Percentiles rank a stretch among this genome's conserved stretches.
These are phyloP conservation scores for Vigna radiata DNA, from an alignment of 306 rosid genomes.

Conservation along the genomic window DNA sequence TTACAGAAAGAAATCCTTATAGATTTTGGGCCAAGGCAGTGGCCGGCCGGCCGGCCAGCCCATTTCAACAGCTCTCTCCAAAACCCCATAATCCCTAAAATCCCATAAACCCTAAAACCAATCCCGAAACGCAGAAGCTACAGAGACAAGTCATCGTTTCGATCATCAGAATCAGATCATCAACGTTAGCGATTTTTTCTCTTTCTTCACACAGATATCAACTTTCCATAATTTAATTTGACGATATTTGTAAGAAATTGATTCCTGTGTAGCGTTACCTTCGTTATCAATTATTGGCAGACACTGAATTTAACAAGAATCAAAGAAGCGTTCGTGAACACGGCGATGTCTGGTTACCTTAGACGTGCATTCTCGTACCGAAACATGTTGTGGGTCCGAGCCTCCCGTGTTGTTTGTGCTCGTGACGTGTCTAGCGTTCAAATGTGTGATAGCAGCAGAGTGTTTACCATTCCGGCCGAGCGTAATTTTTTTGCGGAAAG, in stretches of 20 bases:
- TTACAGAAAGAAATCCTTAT: too few species aligned
- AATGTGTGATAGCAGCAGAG: constrained; percentile 34
- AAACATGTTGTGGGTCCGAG: constrained; percentile 55
- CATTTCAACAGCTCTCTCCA: neutral
- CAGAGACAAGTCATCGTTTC: neutral
- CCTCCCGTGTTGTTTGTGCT: constrained; percentile 40
- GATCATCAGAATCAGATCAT: neutral
- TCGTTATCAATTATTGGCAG: constrained; percentile 20
- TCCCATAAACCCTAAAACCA: neutral
- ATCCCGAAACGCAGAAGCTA: neutral
- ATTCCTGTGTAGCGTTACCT: neutral
- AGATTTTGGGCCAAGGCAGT: too few species aligned
- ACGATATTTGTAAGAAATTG: neutral
- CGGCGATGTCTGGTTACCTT: constrained; percentile 58
- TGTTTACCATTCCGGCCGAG: constrained; percentile 43
- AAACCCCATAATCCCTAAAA: neutral
- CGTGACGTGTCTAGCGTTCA: constrained; percentile 35
- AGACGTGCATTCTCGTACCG: constrained; percentile 67
- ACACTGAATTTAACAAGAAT: neutral
- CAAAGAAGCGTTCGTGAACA: neutral
- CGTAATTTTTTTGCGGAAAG: constrained; percentile 55
- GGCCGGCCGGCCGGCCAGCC: neutral
- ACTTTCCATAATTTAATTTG: neutral
- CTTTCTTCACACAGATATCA: neutral
- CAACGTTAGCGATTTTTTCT: neutral